These are phyloP conservation scores for Mucor plumbeus DNA, from an alignment of 371 early-diverging fungal genomes.

Conservation along the genomic window DNA sequence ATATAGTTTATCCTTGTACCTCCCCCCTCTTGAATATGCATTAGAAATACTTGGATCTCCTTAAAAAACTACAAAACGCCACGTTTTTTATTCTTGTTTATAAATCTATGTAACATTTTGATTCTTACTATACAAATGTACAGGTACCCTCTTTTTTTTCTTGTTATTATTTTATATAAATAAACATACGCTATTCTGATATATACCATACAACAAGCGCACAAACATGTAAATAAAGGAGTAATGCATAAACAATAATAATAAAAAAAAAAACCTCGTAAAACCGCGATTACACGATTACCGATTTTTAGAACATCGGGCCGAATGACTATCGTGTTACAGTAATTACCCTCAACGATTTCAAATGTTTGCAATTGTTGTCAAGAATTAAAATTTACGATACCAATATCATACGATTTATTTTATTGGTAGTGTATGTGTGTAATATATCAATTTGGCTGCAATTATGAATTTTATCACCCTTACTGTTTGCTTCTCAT, in stretches of 20 bases:
- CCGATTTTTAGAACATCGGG: background rate
- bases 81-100: background rate
- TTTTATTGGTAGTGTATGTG: too few relatives aligned
- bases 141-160: background rate
- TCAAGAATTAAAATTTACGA: background rate
- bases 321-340: background rate
- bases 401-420: too few relatives aligned
- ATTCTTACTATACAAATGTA: background rate
- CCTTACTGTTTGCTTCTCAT: background rate
- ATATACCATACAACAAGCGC: background rate
- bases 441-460: background rate
- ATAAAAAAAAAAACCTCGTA: background rate
- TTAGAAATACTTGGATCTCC: background rate
- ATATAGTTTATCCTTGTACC: background rate
- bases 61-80: slow-evolving; percentile 3
- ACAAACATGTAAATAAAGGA: slow-evolving; percentile 6
- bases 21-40: background rate
- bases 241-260: background rate
- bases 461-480: too few relatives aligned
- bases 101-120: too few relatives aligned
- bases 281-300: slow-evolving; percentile 5
- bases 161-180: background rate
- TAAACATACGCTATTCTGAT: background rate
- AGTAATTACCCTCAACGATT: background rate
- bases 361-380: background rate